Evolutionary conservation across 441 rosid genomes (phyloP), one percentile per base, ranked within the genome.

Genomic region (Pelargonium citronellum): DNA sequence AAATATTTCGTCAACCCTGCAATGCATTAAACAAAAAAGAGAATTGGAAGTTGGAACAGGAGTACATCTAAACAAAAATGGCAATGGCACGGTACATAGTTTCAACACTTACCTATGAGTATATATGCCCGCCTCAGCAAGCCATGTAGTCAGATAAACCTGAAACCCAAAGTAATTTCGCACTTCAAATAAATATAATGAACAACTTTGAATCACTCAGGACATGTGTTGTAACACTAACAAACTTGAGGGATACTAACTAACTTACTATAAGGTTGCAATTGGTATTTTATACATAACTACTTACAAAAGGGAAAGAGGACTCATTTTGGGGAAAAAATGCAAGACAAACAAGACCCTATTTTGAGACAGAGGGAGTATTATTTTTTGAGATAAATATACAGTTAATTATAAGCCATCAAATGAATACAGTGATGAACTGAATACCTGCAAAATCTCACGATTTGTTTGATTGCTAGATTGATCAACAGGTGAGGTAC

Each of bases 101-200:
- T 58, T 71, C 51, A 15, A 66, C 15, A n/a, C 71, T 80, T 79
- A 91, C 98, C 97, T 89, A 34, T 77, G 80, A 71, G 78, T 49
- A 72, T 86, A 88, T 47, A 88, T 72, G 74, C 89, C 88, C 74
- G 85, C 88, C 77, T 87, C 95, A 9, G 93, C 89, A 75, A 84
- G 87, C 98, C 96, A 91, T 47, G 95, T 80, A 37, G 92, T 87
- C 70, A 94, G 79, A 83, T 85, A 85, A 20, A 85, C 85, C 92
- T 89, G 83, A 69, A 79, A 73, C 2, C 9, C 69, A 75, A 72
- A 12, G 16, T 57, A 62, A 20, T 64, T 13, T 58, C 61, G 13
- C 19, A 60, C 41, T 53, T 61, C 24, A 55, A 20, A 5, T 20
- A 17, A n/a, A 53, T 44, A 10, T 41, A 46, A 20, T 2, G 41